Evolutionary conservation across 2,329 filamentous ascomycete genomes (phyloP), one percentile per base, ranked within the genome.

Genomic region (Aureobasidium sp.): DNA sequence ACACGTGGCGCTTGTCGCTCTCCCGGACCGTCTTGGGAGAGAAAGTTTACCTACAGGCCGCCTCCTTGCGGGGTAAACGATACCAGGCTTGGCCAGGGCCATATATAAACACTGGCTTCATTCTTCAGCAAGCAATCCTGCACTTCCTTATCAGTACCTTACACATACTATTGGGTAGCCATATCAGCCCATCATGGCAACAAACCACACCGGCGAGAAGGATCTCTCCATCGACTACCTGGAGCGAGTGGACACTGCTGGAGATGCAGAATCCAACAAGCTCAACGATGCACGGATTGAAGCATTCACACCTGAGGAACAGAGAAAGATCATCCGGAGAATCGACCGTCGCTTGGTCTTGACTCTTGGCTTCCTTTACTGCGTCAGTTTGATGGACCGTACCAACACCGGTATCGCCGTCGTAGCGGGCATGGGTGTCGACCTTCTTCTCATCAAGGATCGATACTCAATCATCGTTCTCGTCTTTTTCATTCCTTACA

Each of bases 401-500:
- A 69, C 67, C 19, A 71, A 72, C 57, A 61, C 69, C 33, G 69
- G 69, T 23, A 72, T 72, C 43, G 71, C 71, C 38, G 68, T 67
- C 40, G 68, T 73, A 8, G 71, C 69, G 27, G 71, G 71, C 25
- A 72, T 73, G 70, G 64, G 64, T 15, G 66, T 69, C 25, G 71
- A 73, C 59, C 62, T 73, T 11, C 61, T 66, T 45, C 65, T 72
- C 27, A 67, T 45, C 38, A 67, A 33, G 67, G 67, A 29, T 64
- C 66, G 70, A 21, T 71, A 70, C 64, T 67, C 64, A 7, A 69
- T 69, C 23, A 79, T 87, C 60, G 86, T 86, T 3, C 76, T 90
- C 37, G 78, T 89, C 67, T 90, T 90, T 76, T 90, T 90, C 77
- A 78, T 88, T 65, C 81, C 86, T 27, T 91, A 90, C 70, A 81